A percentile compares a stretch with the other conserved stretches of the same genome.
Evolutionary conservation across 148 eudicot species (phyloP).

Genomic region (Polygonum aviculare): DNA sequence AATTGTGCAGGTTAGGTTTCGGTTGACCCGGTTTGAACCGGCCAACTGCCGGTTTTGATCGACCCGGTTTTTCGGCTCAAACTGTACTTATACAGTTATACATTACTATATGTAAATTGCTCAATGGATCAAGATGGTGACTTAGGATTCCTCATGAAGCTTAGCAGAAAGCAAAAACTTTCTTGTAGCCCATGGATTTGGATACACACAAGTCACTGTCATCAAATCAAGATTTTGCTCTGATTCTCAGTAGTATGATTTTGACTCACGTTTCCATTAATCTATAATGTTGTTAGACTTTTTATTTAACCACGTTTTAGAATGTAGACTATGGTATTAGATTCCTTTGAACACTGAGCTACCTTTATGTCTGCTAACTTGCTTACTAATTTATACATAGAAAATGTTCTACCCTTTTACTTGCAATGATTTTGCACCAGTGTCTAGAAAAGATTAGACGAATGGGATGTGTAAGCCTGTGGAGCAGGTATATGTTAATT

Average conservation of each 20-base stretch:
- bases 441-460: not conserved
- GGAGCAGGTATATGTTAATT: not conserved
- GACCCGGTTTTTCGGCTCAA: too few species aligned
- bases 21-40: too few species aligned
- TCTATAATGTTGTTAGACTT: not conserved
- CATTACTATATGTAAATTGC: not conserved
- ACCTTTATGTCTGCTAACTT: conserved; percentile 5
- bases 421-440: not conserved
- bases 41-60: too few species aligned
- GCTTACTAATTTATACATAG: not conserved
- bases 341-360: not conserved
- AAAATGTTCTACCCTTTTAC: not conserved
- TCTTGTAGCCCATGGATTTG: not conserved
- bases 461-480: not conserved
- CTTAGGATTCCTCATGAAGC: not conserved
- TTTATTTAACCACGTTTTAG: not conserved
- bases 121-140: not conserved
- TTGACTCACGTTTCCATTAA: not conserved
- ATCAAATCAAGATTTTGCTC: not conserved
- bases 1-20: too few species aligned
- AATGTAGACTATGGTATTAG: not conserved
- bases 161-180: not conserved
- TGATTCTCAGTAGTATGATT: not conserved
- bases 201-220: not conserved
- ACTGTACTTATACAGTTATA: too few species aligned